phyloP scores from a whole-genome alignment of 2,329 filamentous ascomycete genomes.

The Alternaria alternata region DNA sequence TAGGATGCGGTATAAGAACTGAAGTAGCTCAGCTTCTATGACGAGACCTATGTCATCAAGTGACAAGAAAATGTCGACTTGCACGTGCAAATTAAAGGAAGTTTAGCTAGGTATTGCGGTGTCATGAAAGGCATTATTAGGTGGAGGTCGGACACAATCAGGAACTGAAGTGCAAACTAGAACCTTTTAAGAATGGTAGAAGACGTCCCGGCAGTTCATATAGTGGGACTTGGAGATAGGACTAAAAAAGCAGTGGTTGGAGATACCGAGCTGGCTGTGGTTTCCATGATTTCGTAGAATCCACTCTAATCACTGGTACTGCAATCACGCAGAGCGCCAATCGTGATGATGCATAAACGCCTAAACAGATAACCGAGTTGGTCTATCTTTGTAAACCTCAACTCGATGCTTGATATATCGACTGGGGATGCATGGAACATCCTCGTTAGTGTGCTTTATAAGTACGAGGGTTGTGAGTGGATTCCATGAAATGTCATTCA shows the following conservation, averaged over 20 bases:
- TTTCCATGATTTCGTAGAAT: no score
- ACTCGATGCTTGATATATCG: not conserved
- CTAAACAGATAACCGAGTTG: not conserved
- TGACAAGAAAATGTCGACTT: slow-evolving; percentile 20
- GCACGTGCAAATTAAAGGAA: slow-evolving; percentile 12
- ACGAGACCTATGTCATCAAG: slow-evolving; percentile 30
- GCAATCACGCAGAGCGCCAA: no score
- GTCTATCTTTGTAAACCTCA: not conserved
- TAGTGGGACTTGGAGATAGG: not conserved
- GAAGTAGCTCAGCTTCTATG: slow-evolving; percentile 11
- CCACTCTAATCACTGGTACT: no score
- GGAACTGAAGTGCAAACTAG: slow-evolving; percentile 22
- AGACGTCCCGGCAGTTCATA: not conserved
- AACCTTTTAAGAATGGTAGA: not conserved
- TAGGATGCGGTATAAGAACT: slow-evolving; percentile 5
- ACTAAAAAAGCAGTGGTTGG: not conserved
- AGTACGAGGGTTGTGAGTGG: not conserved
- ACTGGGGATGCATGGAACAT: not conserved
- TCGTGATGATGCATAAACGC: no score
- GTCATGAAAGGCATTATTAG: slow-evolving; percentile 23
- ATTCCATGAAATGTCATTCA: slow-evolving; percentile 9
- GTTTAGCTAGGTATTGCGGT: slow-evolving; percentile 10
- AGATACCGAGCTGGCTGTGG: not conserved
- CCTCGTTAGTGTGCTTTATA: not conserved
- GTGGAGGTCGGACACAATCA: slow-evolving; percentile 35